Conservation (phyloP, 1,284 basidiomycete species). For the Cutaneotrichosporon cavernicola region DNA sequence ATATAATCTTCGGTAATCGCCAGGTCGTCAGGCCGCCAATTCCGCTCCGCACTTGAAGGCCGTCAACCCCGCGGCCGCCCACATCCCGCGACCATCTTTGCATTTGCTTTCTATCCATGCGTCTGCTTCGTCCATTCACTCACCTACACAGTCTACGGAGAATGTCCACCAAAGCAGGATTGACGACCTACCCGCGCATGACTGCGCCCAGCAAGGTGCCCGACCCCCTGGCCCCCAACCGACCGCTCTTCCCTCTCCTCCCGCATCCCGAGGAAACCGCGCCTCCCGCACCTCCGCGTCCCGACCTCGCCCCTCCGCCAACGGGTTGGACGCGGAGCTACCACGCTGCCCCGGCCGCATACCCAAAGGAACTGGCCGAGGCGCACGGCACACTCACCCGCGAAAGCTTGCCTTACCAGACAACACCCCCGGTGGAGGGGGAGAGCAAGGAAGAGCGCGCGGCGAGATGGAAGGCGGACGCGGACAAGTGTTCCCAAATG, state of each 20-base stretch:
- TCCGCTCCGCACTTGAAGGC: background rate
- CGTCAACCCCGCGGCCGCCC: background rate
- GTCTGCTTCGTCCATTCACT: background rate
- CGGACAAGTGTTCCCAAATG: background rate
- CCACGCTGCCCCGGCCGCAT: constrained; percentile 70
- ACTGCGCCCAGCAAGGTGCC: constrained; percentile 1
- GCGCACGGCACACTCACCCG: constrained; percentile 39
- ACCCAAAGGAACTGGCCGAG: constrained; percentile 56
- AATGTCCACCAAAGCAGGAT: background rate
- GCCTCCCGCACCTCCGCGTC: constrained; percentile 19
- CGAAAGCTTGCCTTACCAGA: constrained; percentile 25
- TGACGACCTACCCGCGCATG: constrained; percentile 8
- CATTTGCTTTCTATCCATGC: background rate
- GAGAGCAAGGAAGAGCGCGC: constrained; percentile 39
- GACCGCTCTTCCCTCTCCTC: constrained; percentile 16
- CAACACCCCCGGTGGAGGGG: constrained; percentile 6
- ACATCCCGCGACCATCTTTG: background rate
- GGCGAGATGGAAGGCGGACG: constrained; percentile 15
- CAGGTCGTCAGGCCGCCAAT: too few relatives aligned
- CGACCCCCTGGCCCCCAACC: constrained; percentile 13
- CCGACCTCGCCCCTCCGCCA: constrained; percentile 36
- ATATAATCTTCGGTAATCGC: background rate
- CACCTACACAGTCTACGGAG: background rate
- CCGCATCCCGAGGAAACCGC: constrained; percentile 17
- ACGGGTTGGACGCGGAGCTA: constrained; percentile 58